Percentiles rank a stretch among this genome's conserved stretches.
Evolutionary conservation across 805 yeast species (phyloP).

Genomic region (Lachancea dasiensis): DNA sequence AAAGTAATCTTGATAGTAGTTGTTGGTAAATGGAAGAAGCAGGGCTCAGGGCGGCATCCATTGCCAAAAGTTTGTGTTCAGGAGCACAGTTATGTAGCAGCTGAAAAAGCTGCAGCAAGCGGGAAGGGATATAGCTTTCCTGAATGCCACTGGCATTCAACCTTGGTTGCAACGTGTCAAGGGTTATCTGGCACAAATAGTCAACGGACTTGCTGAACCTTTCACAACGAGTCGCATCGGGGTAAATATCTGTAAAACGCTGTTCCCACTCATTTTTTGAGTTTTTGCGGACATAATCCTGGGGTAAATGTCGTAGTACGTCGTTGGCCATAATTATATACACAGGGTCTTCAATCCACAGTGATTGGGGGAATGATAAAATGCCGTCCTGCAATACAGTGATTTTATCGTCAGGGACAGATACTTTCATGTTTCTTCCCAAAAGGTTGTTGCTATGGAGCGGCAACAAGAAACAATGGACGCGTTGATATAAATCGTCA

Average conservation of each 20-base stretch:
- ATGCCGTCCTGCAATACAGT: slow-evolving; percentile 6
- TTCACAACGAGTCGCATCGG: slow-evolving; percentile 7
- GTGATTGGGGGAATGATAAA: slow-evolving; percentile 3
- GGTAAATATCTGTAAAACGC: slow-evolving; percentile 17
- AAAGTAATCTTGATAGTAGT: not conserved
- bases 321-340: slow-evolving; percentile 28
- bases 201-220: slow-evolving; percentile 19
- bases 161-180: slow-evolving; percentile 1
- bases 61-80: slow-evolving; percentile 23
- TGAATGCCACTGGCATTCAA: not conserved
- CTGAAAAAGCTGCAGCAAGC: slow-evolving; percentile 24
- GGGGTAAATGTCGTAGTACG: slow-evolving; percentile 21
- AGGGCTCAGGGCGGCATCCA: slow-evolving; percentile 15
- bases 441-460: slow-evolving; percentile 15
- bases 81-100: slow-evolving; percentile 21
- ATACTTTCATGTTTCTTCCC: not conserved
- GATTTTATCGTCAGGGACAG: slow-evolving; percentile 5
- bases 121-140: slow-evolving; percentile 24
- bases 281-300: slow-evolving; percentile 20
- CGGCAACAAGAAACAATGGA: slow-evolving; percentile 26
- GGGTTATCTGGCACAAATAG: slow-evolving; percentile 22
- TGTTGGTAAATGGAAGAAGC: not conserved
- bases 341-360: slow-evolving; percentile 27
- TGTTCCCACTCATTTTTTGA: slow-evolving; percentile 21
- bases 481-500: slow-evolving; percentile 20